Evolutionary conservation across 768 basidiomycete genomes (phyloP), one percentile per base, ranked within the genome.

Genomic region (Pisolithus microcarpus): DNA sequence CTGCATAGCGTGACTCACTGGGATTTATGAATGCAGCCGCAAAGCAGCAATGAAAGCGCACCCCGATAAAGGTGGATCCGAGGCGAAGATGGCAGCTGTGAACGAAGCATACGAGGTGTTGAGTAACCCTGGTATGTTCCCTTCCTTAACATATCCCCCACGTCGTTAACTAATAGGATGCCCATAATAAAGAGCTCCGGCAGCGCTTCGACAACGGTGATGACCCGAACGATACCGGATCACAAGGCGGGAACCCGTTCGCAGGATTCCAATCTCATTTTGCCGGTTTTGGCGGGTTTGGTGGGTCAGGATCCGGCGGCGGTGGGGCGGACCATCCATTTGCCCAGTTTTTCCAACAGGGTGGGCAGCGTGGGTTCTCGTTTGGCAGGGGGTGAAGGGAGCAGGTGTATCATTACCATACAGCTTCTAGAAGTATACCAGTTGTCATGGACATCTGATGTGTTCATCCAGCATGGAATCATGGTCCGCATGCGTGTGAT

Each of bases 51-150:
- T 87, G 72, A 71, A 65, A 2, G 88, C 91, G 1, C 94, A 97
- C 63, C 94, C 95, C 0, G 95, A 97, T 72, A 94, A 97, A 66
- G 95, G 94, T 18, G 95, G 95, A 15, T 80, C 81, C 8, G 92
- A 95, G 71, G 79, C 82, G 15, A 91, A 94, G 75, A 97, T 97
- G 95, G 91, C 93, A 0, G 64, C 82, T 0, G 76, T 99, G 42
- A 99, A 98, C 67, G 91, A 97, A 70, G 95, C 95, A 13, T 97
- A 96, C 64, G 93, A 98, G 66, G 91, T 96, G 1, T 77, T 98
- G 36, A 82, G 75, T 39, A 80, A 94, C 43, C 80, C 84, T 11
- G 85, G 84, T 84, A 48, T 48, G 64, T 30, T 31, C 38, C 43
- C 11, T 11, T 26, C 7, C 43, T 13, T 23, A 15, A 42, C 8